These are phyloP conservation scores for Zopfochytrium polystomum DNA, from an alignment of 371 early-diverging fungal species.

Conservation along the genomic window DNA sequence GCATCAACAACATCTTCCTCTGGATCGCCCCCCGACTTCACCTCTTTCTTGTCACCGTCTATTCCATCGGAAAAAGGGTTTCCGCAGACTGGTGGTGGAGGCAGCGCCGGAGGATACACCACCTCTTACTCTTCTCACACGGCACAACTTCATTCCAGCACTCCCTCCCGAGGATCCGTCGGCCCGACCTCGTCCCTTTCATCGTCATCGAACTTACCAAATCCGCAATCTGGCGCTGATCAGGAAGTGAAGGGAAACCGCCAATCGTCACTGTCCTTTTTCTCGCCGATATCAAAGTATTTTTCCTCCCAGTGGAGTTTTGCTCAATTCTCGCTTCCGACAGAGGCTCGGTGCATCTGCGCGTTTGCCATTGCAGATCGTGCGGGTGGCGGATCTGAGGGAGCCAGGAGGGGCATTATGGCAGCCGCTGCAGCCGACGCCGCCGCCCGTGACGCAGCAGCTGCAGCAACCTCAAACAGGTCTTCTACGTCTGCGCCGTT, in stretches of 20 bases:
- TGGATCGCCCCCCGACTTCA: too few species aligned
- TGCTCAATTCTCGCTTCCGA: slow-evolving; percentile 78
- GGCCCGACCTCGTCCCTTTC: slow-evolving; percentile 2
- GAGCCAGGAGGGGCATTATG: slow-evolving; percentile 3
- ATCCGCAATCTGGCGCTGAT: neutral
- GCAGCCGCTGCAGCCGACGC: neutral
- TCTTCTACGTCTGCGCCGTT: neutral
- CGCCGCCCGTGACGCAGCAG: neutral
- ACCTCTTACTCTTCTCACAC: neutral
- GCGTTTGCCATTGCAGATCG: slow-evolving; percentile 64
- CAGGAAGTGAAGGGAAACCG: slow-evolving; percentile 42
- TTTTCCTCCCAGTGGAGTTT: slow-evolving; percentile 93
- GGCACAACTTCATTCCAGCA: neutral
- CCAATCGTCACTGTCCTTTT: slow-evolving; percentile 72
- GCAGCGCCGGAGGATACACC: slow-evolving; percentile 18
- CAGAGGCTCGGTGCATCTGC: slow-evolving; percentile 74
- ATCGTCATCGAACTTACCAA: neutral
- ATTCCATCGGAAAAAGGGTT: too few species aligned
- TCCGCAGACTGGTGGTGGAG: too few species aligned
- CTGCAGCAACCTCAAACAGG: neutral
- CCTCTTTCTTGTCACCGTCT: too few species aligned
- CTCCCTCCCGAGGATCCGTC: slow-evolving; percentile 25
- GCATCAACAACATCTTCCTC: slow-evolving; percentile 18
- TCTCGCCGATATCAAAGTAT: slow-evolving; percentile 91
- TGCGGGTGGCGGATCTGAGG: slow-evolving; percentile 35